Conservation (phyloP, 179 eudicot species). For the Beta corolliflora region DNA sequence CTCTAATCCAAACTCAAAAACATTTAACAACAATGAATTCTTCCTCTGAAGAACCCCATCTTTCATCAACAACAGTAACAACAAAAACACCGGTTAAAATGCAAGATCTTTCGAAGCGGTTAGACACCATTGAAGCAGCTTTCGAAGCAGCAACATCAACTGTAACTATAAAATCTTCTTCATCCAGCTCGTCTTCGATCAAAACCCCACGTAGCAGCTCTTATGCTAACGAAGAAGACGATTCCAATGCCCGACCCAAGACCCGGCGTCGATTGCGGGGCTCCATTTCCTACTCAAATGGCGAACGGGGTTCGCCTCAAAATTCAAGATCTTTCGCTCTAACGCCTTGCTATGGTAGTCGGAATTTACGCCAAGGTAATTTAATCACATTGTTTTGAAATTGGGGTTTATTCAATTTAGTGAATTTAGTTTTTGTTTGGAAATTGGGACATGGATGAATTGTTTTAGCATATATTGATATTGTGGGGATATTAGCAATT, state of each 20-base stretch:
- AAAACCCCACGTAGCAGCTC: conserved; percentile 27
- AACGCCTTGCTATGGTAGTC: no score
- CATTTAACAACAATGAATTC: neutral
- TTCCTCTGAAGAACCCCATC: neutral
- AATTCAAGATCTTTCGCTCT: no score
- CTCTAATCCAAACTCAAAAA: no score
- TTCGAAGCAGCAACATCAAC: conserved; percentile 32
- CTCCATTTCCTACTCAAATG: conserved; percentile 31
- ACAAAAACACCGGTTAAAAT: conserved; percentile 28
- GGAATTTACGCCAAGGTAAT: no score
- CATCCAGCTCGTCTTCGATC: conserved; percentile 28
- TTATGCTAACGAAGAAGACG: conserved; percentile 5
- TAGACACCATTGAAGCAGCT: conserved; percentile 63
- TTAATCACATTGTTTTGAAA: neutral
- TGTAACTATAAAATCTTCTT: neutral
- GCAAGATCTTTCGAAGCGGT: conserved; percentile 48
- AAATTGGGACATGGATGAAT: neutral
- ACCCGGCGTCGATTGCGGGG: conserved; percentile 58
- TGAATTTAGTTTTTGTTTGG: neutral
- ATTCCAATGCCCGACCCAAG: conserved; percentile 24
- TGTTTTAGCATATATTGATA: neutral
- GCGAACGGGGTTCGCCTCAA: conserved; percentile 29
- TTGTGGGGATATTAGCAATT: neutral
- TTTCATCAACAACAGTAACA: neutral
- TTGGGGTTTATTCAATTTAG: neutral